A percentile compares a stretch with the other conserved stretches of the same genome.
These are phyloP conservation scores for Candida pini DNA, from an alignment of 805 yeast species.

Conservation along the genomic window DNA sequence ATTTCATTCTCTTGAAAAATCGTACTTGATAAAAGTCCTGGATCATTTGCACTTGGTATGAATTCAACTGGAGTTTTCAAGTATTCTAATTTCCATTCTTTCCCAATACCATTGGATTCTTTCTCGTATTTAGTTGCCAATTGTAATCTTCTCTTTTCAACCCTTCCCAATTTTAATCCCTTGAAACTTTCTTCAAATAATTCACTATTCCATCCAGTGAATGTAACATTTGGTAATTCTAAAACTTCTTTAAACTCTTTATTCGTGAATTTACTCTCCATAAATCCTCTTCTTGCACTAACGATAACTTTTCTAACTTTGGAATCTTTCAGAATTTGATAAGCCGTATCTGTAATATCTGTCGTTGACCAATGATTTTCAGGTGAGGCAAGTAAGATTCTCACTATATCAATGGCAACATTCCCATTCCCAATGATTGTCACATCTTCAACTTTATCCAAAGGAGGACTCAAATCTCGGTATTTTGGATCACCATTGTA, in stretches of 20 bases:
- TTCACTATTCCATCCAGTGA: conserved; percentile 42
- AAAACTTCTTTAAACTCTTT: conserved; percentile 86
- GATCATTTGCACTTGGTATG: conserved; percentile 32
- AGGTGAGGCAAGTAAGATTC: conserved; percentile 62
- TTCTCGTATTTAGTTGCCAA: conserved; percentile 48
- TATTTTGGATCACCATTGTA: conserved; percentile 83
- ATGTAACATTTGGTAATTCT: conserved; percentile 47
- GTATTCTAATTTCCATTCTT: conserved; percentile 65
- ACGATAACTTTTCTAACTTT: conserved; percentile 61
- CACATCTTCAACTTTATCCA: conserved; percentile 57
- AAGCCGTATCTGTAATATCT: conserved; percentile 65
- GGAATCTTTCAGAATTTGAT: conserved; percentile 44
- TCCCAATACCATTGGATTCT: conserved; percentile 3
- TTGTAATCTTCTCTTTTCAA: conserved; percentile 60
- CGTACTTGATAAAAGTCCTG: conserved; percentile 37
- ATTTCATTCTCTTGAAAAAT: conserved; percentile 45
- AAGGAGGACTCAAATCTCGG: conserved; percentile 45
- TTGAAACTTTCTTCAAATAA: conserved; percentile 26
- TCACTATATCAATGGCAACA: conserved; percentile 87
- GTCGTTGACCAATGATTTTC: conserved; percentile 53
- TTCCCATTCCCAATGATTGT: conserved; percentile 95
- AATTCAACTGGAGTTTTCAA: conserved; percentile 58
- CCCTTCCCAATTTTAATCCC: conserved; percentile 38
- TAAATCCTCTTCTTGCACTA: conserved; percentile 80
- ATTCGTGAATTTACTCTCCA: conserved; percentile 85